Conservation (phyloP, 2,329 filamentous ascomycete species). For the Cercospora sojina region DNA sequence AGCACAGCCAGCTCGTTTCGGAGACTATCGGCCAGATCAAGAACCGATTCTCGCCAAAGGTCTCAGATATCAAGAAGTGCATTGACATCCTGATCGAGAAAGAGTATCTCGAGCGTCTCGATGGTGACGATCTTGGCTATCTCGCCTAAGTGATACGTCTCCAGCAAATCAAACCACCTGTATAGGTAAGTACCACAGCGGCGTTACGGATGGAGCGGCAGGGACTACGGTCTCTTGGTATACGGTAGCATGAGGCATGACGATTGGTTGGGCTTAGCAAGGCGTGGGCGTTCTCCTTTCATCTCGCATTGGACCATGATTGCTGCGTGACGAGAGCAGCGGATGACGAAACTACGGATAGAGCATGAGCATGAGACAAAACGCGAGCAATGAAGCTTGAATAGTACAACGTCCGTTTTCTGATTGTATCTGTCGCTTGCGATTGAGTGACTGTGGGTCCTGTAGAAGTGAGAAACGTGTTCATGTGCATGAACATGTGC, state of each 20-base stretch:
- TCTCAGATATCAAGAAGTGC: constrained; percentile 98
- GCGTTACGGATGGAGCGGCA: constrained; percentile 6
- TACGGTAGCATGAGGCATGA: constrained; percentile 10
- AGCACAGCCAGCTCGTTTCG: constrained; percentile 88
- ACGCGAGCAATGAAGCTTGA: constrained; percentile 6
- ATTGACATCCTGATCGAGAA: constrained; percentile 98
- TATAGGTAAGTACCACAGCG: constrained; percentile 1
- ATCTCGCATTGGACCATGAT: constrained; percentile 3
- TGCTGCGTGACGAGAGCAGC: constrained; percentile 4
- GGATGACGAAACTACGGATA: constrained; percentile 13
- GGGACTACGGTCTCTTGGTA: constrained; percentile 12
- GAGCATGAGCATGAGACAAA: constrained; percentile 15
- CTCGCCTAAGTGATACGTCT: constrained; percentile 61
- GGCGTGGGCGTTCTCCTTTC: constrained; percentile 32
- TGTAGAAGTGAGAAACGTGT: not conserved
- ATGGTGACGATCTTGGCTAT: constrained; percentile 92
- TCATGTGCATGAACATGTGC: not conserved
- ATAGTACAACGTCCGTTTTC: not conserved
- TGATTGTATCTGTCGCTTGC: not conserved
- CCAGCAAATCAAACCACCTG: not conserved
- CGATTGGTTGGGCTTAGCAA: constrained; percentile 27
- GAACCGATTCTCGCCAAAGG: constrained; percentile 86
- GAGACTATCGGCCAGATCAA: constrained; percentile 96
- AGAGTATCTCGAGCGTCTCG: constrained; percentile 94
- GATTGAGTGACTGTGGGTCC: not conserved